These are phyloP conservation scores for Erysimum cheiri DNA, from an alignment of 441 rosid species.

Conservation along the genomic window DNA sequence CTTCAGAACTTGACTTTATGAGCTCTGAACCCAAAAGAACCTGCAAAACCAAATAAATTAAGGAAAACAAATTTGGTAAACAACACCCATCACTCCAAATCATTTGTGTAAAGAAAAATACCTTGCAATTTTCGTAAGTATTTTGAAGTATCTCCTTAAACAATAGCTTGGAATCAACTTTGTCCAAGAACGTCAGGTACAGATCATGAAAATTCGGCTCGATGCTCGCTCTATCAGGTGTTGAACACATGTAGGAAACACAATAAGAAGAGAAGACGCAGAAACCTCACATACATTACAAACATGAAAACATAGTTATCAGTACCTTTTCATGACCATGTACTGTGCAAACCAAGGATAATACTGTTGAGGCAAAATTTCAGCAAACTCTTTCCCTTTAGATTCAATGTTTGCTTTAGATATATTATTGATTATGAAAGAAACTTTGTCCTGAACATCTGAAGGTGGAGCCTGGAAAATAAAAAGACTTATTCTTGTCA, in stretches of 20 bases:
- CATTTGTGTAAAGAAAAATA: constrained; percentile 35
- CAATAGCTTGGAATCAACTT: constrained; percentile 83
- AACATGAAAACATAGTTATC: constrained; percentile 19
- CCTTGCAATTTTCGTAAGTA: constrained; percentile 99
- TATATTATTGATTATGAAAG: constrained; percentile 89
- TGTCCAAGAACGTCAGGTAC: constrained; percentile 96
- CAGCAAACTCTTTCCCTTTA: constrained; percentile 88
- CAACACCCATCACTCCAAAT: constrained; percentile 6
- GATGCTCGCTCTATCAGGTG: constrained; percentile 86
- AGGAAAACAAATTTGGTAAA: constrained; percentile 13
- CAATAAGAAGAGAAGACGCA: constrained; percentile 19
- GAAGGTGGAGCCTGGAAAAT: constrained; percentile 79
- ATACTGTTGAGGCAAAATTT: constrained; percentile 81
- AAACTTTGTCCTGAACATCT: constrained; percentile 90
- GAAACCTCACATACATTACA: constrained; percentile 13
- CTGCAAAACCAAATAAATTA: constrained; percentile 49
- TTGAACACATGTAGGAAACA: constrained; percentile 21
- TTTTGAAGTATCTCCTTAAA: constrained; percentile 91
- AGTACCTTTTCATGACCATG: constrained; percentile 99
- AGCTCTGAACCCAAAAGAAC: constrained; percentile 98
- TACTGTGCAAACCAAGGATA: constrained; percentile 98
- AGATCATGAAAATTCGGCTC: constrained; percentile 98
- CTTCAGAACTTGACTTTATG: constrained; percentile 97
- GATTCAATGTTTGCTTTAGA: constrained; percentile 83
- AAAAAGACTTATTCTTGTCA: constrained; percentile 32